Conservation (phyloP, 108 stramenopile genomes). For the Nitzschia sp. region DNA sequence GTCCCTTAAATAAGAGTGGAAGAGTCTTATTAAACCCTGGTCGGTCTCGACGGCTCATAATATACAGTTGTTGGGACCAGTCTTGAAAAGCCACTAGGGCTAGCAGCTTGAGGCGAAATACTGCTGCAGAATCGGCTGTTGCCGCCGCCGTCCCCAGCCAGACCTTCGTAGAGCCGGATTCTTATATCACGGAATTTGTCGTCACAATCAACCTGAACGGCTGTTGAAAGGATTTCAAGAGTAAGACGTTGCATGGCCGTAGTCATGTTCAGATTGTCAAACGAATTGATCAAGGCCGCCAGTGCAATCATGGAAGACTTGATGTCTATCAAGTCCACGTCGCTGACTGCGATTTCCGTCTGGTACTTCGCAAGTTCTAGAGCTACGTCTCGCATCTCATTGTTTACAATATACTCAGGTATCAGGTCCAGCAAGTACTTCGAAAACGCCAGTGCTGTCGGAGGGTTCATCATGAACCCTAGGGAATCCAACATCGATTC, state of each 20-base stretch:
- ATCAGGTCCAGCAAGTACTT: constrained; percentile 12
- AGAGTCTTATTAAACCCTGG: too few species aligned
- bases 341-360: constrained; percentile 23
- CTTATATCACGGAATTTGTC: constrained; percentile 3
- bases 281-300: constrained; percentile 15
- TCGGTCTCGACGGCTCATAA: too few species aligned
- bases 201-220: constrained; percentile 2
- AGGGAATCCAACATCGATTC: constrained; percentile 4
- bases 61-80: too few species aligned
- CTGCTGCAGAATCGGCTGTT: too few species aligned
- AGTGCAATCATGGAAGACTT: constrained; percentile 17
- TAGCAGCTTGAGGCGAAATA: too few species aligned
- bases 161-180: constrained; percentile 17
- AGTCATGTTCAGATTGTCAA: constrained; percentile 11
- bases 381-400: background rate
- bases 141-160: too few species aligned
- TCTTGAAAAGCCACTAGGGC: too few species aligned
- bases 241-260: background rate
- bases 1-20: too few species aligned
- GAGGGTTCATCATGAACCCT: constrained; percentile 20
- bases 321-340: constrained; percentile 4
- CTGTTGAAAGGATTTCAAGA: background rate
- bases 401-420: background rate
- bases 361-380: constrained; percentile 27
- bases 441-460: constrained; percentile 19